Evolutionary conservation across 495 filamentous ascomycete genomes (phyloP).

Genomic region (Penicillium malachiteum): DNA sequence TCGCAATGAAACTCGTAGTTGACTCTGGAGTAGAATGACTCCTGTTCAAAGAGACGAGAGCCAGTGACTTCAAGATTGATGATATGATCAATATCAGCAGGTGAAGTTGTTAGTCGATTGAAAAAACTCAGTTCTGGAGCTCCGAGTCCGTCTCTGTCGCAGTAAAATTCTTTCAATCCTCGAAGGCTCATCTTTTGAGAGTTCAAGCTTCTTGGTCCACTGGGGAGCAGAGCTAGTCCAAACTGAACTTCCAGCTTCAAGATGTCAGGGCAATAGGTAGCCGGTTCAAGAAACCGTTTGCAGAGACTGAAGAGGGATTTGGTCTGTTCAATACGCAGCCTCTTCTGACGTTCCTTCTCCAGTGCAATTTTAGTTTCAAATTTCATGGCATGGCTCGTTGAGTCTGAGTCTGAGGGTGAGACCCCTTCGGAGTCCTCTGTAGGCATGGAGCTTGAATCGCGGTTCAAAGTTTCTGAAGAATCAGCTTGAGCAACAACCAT

Average conservation of each 20-base stretch:
- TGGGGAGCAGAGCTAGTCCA: constrained; percentile 32
- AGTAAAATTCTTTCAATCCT: background rate
- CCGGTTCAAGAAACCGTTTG: background rate
- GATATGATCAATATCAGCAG: constrained; percentile 38
- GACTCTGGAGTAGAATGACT: constrained; percentile 27
- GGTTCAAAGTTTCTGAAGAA: no score
- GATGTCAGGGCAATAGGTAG: constrained; percentile 22
- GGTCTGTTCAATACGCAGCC: background rate
- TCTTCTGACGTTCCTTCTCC: background rate
- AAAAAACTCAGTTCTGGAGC: constrained; percentile 20
- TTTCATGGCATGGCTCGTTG: background rate
- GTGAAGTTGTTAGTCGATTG: constrained; percentile 35
- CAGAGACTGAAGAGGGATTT: background rate
- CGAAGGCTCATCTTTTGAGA: background rate
- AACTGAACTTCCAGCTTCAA: constrained; percentile 37
- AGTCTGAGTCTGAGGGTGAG: no score
- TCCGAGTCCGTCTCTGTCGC: background rate
- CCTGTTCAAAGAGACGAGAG: constrained; percentile 30
- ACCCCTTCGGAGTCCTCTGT: no score
- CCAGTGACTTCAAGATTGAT: constrained; percentile 29
- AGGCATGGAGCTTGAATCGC: no score
- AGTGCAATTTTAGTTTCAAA: background rate
- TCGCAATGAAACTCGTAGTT: constrained; percentile 54
- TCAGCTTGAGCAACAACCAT: no score
- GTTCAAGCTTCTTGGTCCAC: background rate